phyloP scores from a whole-genome alignment of 768 basidiomycete genomes.

The Mycena crocata region DNA sequence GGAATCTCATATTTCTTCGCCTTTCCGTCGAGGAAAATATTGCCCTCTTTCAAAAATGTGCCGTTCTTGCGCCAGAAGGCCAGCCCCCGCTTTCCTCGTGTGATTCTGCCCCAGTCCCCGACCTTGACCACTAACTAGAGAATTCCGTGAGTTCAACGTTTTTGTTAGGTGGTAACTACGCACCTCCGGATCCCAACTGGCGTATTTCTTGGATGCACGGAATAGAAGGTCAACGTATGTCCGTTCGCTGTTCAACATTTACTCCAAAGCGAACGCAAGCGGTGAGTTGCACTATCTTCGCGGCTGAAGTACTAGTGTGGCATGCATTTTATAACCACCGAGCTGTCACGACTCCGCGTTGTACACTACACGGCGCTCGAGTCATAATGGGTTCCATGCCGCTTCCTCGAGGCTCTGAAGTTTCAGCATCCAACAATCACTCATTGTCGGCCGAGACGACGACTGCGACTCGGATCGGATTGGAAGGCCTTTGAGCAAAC shows the following conservation, averaged over 20 bases:
- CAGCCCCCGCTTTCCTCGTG: conserved; percentile 24
- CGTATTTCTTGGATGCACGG: conserved; percentile 45
- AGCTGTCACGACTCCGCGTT: no score
- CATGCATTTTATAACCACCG: background rate
- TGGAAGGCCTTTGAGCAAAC: no score
- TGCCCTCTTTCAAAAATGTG: conserved; percentile 46
- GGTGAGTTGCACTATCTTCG: background rate
- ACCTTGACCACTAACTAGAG: conserved; percentile 33
- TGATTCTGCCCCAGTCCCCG: conserved; percentile 47
- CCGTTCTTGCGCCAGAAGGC: conserved; percentile 42
- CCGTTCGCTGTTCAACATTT: conserved; percentile 37
- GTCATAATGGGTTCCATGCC: no score
- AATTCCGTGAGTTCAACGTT: background rate
- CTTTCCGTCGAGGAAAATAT: conserved; percentile 38
- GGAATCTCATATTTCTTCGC: conserved; percentile 31
- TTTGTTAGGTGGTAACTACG: background rate
- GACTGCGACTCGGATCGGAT: no score
- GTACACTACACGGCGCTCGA: no score
- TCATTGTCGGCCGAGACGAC: no score
- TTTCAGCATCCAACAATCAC: no score
- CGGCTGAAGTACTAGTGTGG: background rate
- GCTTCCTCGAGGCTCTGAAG: no score
- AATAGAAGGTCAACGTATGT: conserved; percentile 47
- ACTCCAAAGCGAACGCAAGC: no score
- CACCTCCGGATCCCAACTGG: conserved; percentile 49